phyloP scores from a whole-genome alignment of 805 yeast genomes.

The Schizosaccharomyces lindneri region DNA sequence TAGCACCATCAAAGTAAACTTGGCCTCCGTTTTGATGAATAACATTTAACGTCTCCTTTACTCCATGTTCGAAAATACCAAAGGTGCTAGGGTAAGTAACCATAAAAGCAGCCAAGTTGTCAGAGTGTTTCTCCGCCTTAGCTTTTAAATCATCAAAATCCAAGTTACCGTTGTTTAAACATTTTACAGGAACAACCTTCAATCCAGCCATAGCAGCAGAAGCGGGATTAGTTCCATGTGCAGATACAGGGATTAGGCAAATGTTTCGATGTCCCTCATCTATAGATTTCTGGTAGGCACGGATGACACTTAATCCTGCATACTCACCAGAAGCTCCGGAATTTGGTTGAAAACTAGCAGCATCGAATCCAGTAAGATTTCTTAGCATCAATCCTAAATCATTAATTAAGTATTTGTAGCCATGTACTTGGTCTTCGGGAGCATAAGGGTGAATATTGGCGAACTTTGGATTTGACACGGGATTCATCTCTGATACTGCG shows the following conservation, averaged over 20 bases:
- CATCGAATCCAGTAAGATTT: slow-evolving; percentile 79
- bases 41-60: slow-evolving; percentile 58
- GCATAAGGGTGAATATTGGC: slow-evolving; percentile 76
- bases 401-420: slow-evolving; percentile 48
- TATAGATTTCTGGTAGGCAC: slow-evolving; percentile 34
- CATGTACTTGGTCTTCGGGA: slow-evolving; percentile 69
- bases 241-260: slow-evolving; percentile 87
- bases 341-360: slow-evolving; percentile 81
- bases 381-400: slow-evolving; percentile 70
- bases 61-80: slow-evolving; percentile 85
- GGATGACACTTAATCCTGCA: slow-evolving; percentile 72
- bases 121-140: slow-evolving; percentile 46
- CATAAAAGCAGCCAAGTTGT: slow-evolving; percentile 72
- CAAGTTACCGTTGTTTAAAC: slow-evolving; percentile 62
- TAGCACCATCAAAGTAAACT: slow-evolving; percentile 87
- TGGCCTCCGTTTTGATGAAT: slow-evolving; percentile 79
- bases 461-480: slow-evolving; percentile 87
- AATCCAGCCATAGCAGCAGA: slow-evolving; percentile 94
- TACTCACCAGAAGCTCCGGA: slow-evolving; percentile 98
- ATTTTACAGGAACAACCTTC: slow-evolving; percentile 79
- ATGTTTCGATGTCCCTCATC: slow-evolving; percentile 58
- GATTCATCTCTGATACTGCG: slow-evolving; percentile 83
- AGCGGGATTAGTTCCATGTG: slow-evolving; percentile 97
- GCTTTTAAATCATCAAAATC: slow-evolving; percentile 50
- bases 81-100: slow-evolving; percentile 94